phyloP scores from a whole-genome alignment of 352 stramenopile genomes.

The Pythium brassicae region DNA sequence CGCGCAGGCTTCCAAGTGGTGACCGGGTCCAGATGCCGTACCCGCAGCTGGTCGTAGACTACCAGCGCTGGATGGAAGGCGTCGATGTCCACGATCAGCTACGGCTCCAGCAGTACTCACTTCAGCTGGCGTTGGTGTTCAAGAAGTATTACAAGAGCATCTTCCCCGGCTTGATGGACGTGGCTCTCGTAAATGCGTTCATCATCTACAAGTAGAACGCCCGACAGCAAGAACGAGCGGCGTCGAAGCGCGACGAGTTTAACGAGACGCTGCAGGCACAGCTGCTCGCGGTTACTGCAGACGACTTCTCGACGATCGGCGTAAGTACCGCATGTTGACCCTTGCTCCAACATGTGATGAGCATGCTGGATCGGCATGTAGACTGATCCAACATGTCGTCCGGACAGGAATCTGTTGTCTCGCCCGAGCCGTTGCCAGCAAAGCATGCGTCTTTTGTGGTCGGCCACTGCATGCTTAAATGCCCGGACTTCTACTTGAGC shows the following conservation, averaged over 20 bases:
- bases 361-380: too few relatives aligned
- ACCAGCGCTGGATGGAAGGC: not conserved
- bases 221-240: not conserved
- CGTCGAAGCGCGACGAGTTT: not conserved
- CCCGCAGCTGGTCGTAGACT: not conserved
- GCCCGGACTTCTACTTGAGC: not conserved
- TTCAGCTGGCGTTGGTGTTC: not conserved
- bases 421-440: too few relatives aligned
- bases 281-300: not conserved
- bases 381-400: not conserved
- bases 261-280: not conserved
- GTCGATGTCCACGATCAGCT: slow-evolving; percentile 1
- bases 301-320: not conserved
- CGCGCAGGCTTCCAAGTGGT: not conserved
- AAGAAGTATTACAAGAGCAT: not conserved
- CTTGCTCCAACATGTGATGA: not conserved
- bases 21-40: not conserved
- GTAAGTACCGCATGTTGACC: not conserved
- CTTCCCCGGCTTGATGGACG: not conserved
- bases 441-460: not conserved
- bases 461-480: not conserved
- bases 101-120: not conserved
- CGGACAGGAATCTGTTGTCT: not conserved
- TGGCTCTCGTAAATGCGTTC: not conserved
- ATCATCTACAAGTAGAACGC: not conserved